Evolutionary conservation across 805 yeast species (phyloP).

Genomic region (Kazachstania psychrophila): DNA sequence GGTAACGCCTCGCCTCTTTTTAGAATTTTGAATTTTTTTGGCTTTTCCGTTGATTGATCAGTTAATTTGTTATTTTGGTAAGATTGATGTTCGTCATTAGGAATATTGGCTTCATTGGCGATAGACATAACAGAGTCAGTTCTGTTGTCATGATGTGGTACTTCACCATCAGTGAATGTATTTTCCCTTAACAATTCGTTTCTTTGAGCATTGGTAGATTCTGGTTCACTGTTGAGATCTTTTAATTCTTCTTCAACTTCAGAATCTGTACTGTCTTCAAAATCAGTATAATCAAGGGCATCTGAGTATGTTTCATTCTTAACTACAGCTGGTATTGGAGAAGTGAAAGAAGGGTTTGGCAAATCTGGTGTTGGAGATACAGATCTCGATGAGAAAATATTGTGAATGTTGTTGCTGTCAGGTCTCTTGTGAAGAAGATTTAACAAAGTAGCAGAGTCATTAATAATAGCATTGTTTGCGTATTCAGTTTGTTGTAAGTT

Average conservation of each 20-base stretch:
- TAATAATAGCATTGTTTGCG: neutral
- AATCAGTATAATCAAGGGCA: slow-evolving; percentile 19
- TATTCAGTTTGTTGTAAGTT: neutral
- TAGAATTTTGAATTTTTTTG: slow-evolving; percentile 28
- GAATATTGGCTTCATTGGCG: slow-evolving; percentile 4
- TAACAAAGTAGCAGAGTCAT: slow-evolving; percentile 13
- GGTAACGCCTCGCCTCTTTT: slow-evolving; percentile 31
- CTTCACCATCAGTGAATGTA: slow-evolving; percentile 11
- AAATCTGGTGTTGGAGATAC: neutral
- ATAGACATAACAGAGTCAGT: slow-evolving; percentile 12
- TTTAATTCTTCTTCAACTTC: slow-evolving; percentile 16
- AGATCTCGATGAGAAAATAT: too few species aligned
- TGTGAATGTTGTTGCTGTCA: too few species aligned
- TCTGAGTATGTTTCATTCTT: neutral
- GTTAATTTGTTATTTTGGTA: neutral
- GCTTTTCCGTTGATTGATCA: slow-evolving; percentile 15
- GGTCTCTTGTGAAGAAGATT: slow-evolving; percentile 9
- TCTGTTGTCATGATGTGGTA: slow-evolving; percentile 17
- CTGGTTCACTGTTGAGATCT: slow-evolving; percentile 1
- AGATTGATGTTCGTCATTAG: slow-evolving; percentile 1
- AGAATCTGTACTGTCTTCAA: slow-evolving; percentile 22
- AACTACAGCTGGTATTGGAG: neutral
- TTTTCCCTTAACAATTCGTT: slow-evolving; percentile 11
- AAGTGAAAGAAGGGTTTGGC: slow-evolving; percentile 3
- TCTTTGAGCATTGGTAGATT: neutral